A percentile compares a stretch with the other conserved stretches of the same genome.
phyloP scores from a whole-genome alignment of 1,284 basidiomycete species.

The Hemileia vastatrix region DNA sequence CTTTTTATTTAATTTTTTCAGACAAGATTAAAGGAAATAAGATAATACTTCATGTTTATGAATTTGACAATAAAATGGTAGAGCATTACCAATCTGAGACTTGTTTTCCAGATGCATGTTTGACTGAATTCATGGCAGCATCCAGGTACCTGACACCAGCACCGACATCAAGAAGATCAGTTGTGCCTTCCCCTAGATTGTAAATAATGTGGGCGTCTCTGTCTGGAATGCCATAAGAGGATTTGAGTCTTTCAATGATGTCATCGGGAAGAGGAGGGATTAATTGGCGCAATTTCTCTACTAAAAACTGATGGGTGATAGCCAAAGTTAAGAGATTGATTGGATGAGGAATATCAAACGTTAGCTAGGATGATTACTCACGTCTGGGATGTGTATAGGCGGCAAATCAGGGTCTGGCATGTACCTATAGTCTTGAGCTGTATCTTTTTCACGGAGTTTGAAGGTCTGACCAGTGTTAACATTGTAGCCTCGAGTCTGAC shows the following conservation, averaged over 20 bases:
- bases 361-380: slow-evolving; percentile 7
- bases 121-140: background rate
- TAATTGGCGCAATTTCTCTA: slow-evolving; percentile 51
- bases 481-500: slow-evolving; percentile 88
- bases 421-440: slow-evolving; percentile 90
- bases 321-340: background rate
- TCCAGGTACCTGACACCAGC: slow-evolving; percentile 19
- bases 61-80: background rate
- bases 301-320: slow-evolving; percentile 43
- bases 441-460: slow-evolving; percentile 76
- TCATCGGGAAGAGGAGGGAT: slow-evolving; percentile 72
- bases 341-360: background rate
- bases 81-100: slow-evolving; percentile 19
- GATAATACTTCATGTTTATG: too few species aligned
- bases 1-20: slow-evolving; percentile 47
- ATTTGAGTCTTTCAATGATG: slow-evolving; percentile 55
- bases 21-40: background rate
- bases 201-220: slow-evolving; percentile 63
- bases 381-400: slow-evolving; percentile 53
- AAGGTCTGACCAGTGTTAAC: slow-evolving; percentile 72
- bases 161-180: slow-evolving; percentile 52
- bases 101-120: background rate
- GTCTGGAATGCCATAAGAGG: slow-evolving; percentile 53
- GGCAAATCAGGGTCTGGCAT: slow-evolving; percentile 96
- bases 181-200: slow-evolving; percentile 55